Evolutionary conservation across 1,139 yeast species (phyloP).

Genomic region (Suhomyces bokatorum): DNA sequence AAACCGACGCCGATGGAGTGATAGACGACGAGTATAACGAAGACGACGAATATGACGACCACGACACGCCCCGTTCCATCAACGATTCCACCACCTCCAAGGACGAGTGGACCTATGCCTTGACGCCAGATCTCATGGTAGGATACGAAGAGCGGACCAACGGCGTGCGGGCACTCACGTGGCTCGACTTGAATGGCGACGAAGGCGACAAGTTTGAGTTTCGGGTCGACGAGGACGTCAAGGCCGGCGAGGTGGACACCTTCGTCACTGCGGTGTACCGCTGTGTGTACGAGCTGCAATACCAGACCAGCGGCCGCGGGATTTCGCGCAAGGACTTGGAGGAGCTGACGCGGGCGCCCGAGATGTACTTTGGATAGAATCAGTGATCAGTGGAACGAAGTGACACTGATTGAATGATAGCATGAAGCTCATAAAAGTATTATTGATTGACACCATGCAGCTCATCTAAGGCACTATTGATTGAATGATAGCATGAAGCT

Average conservation of each 20-base stretch:
- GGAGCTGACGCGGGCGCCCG: slow-evolving; percentile 28
- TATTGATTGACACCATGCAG: too few relatives aligned
- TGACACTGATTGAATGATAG: too few relatives aligned
- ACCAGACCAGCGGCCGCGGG: slow-evolving; percentile 53
- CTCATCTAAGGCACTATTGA: too few relatives aligned
- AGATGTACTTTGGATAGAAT: not conserved
- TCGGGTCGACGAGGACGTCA: slow-evolving; percentile 64
- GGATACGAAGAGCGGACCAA: slow-evolving; percentile 37
- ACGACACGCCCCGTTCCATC: slow-evolving; percentile 31
- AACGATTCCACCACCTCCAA: slow-evolving; percentile 40
- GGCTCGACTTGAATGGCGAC: slow-evolving; percentile 86
- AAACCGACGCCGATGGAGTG: slow-evolving; percentile 40
- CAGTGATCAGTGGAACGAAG: too few relatives aligned
- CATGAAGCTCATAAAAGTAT: too few relatives aligned
- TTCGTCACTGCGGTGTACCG: slow-evolving; percentile 65
- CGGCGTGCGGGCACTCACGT: slow-evolving; percentile 54
- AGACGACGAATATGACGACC: slow-evolving; percentile 51
- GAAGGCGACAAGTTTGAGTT: slow-evolving; percentile 82
- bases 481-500: too few relatives aligned
- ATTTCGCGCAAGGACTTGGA: slow-evolving; percentile 48
- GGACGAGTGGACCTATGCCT: slow-evolving; percentile 69
- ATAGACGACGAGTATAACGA: slow-evolving; percentile 53
- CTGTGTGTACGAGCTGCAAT: slow-evolving; percentile 78
- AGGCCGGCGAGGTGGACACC: slow-evolving; percentile 55
- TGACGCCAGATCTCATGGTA: slow-evolving; percentile 61